Conservation (phyloP, 2,329 filamentous ascomycete species). For the Hypoxylon rubiginosum region DNA sequence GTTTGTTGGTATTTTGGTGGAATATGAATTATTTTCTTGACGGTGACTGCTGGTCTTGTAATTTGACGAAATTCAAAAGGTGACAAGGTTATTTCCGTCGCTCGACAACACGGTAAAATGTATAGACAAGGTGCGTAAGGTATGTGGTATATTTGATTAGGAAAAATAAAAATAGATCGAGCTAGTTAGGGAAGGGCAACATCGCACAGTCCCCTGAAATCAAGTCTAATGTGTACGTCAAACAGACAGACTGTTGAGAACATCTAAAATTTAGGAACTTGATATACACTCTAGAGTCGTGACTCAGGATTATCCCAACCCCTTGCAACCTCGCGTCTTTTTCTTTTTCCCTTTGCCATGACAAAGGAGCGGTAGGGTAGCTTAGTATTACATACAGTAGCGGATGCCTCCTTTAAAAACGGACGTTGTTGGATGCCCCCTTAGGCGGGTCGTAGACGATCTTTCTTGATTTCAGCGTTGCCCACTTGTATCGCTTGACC, state of each 20-base stretch:
- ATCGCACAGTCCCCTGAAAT: slow-evolving; percentile 14
- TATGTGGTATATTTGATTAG: neutral
- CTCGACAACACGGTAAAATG: neutral
- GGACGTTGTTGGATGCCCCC: slow-evolving; percentile 59
- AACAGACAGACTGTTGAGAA: slow-evolving; percentile 41
- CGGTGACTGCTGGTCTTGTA: no score
- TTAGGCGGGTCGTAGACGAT: slow-evolving; percentile 86
- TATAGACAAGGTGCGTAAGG: neutral
- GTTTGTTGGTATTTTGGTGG: no score
- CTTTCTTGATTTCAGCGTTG: slow-evolving; percentile 95
- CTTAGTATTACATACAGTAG: slow-evolving; percentile 52
- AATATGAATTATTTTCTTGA: no score
- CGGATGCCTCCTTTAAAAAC: slow-evolving; percentile 56
- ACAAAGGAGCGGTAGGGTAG: slow-evolving; percentile 51
- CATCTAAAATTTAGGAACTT: slow-evolving; percentile 53
- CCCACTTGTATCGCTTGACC: slow-evolving; percentile 99
- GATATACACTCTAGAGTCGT: slow-evolving; percentile 59
- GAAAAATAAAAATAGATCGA: neutral
- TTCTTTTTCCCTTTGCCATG: slow-evolving; percentile 46
- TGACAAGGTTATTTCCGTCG: neutral
- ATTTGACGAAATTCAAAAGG: no score
- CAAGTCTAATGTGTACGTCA: slow-evolving; percentile 28
- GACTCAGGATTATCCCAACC: slow-evolving; percentile 50
- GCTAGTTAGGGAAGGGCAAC: neutral
- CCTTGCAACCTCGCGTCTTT: slow-evolving; percentile 45